These are phyloP conservation scores for Lojkania enalia DNA, from an alignment of 2,329 filamentous ascomycete species.

Conservation along the genomic window DNA sequence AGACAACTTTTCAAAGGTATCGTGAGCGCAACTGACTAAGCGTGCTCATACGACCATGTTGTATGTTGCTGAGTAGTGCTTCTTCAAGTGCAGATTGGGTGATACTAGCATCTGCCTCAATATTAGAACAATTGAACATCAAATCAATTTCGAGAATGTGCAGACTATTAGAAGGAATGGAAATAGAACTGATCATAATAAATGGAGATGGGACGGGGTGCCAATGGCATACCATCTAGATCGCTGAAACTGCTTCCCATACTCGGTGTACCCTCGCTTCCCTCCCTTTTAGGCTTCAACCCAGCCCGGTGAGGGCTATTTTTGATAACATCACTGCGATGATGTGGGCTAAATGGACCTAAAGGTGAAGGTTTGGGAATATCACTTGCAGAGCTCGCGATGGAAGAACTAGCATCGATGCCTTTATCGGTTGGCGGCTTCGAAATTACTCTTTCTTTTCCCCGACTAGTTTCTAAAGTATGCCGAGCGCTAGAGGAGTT, in stretches of 20 bases:
- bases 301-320: slow-evolving; percentile 54
- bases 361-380: slow-evolving; percentile 24
- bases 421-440: not conserved
- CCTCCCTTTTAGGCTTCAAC: slow-evolving; percentile 27
- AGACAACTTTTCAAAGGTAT: slow-evolving; percentile 2
- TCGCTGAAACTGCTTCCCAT: slow-evolving; percentile 81
- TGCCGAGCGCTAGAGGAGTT: not conserved
- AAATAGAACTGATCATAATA: not conserved
- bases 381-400: slow-evolving; percentile 48
- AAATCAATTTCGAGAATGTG: not conserved
- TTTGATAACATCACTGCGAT: slow-evolving; percentile 61
- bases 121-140: slow-evolving; percentile 7
- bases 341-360: slow-evolving; percentile 53
- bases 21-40: slow-evolving; percentile 1
- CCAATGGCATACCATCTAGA: slow-evolving; percentile 63
- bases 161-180: not conserved
- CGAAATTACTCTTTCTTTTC: not conserved
- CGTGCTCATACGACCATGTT: slow-evolving; percentile 50
- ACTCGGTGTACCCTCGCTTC: slow-evolving; percentile 42
- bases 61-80: slow-evolving; percentile 72
- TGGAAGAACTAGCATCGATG: slow-evolving; percentile 55
- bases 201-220: not conserved
- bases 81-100: slow-evolving; percentile 82
- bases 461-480: not conserved
- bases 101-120: slow-evolving; percentile 71